These are phyloP conservation scores for Fusarium marasasianum DNA, from an alignment of 2,329 filamentous ascomycete genomes.

Conservation along the genomic window DNA sequence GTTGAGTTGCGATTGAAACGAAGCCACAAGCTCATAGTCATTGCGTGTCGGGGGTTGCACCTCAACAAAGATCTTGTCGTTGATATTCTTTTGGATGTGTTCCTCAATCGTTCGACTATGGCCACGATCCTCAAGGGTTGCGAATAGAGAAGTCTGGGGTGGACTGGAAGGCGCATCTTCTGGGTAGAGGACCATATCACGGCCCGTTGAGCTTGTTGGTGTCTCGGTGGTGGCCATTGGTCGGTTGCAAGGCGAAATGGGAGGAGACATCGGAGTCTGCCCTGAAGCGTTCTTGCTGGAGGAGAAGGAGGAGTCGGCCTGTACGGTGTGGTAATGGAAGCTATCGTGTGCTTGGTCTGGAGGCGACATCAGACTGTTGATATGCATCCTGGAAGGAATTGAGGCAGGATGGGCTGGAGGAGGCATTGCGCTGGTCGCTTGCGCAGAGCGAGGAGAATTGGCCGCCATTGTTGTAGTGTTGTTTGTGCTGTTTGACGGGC, in stretches of 20 bases:
- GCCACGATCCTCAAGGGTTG: conserved; percentile 45
- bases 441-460: conserved; percentile 35
- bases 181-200: conserved; percentile 69
- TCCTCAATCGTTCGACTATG: conserved; percentile 43
- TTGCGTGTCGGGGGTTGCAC: conserved; percentile 59
- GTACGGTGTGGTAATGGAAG: conserved; percentile 50
- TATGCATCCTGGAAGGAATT: conserved; percentile 54
- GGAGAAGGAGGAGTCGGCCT: conserved; percentile 20
- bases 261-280: conserved; percentile 62
- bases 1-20: conserved; percentile 63
- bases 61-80: conserved; percentile 52
- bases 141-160: conserved; percentile 62
- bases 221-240: conserved; percentile 47
- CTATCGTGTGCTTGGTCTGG: conserved; percentile 66
- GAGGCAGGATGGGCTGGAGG: conserved; percentile 42
- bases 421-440: conserved; percentile 41
- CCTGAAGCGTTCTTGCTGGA: conserved; percentile 39
- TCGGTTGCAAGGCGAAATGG: conserved; percentile 62
- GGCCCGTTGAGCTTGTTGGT: conserved; percentile 44
- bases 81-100: conserved; percentile 35
- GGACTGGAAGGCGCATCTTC: conserved; percentile 53
- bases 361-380: conserved; percentile 69
- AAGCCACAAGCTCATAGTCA: conserved; percentile 64
- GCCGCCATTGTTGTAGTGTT: conserved; percentile 40
- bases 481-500: conserved; percentile 22